Conservation (phyloP, 2,329 filamentous ascomycete species). For the Exophiala dermatitidis region DNA sequence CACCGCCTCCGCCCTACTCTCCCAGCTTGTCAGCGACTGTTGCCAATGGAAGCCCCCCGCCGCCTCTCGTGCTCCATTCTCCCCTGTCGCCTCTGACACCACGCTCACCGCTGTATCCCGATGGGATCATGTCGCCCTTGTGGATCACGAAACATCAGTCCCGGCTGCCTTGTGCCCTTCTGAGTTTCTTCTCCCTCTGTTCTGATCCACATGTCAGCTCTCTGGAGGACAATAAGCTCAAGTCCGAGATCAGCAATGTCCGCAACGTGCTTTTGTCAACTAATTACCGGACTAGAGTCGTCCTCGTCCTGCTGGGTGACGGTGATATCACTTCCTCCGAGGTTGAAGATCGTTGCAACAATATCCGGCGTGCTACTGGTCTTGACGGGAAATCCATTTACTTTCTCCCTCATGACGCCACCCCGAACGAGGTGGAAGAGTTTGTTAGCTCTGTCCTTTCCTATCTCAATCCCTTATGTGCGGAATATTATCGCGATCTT, state of each 20-base stretch:
- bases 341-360: constrained; percentile 68
- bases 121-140: constrained; percentile 71
- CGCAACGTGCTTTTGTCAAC: constrained; percentile 56
- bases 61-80: constrained; percentile 65
- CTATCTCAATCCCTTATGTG: constrained; percentile 63
- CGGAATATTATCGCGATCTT: constrained; percentile 90
- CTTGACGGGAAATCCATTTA: constrained; percentile 81
- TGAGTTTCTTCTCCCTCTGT: constrained; percentile 73
- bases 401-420: constrained; percentile 68
- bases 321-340: constrained; percentile 55
- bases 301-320: constrained; percentile 71
- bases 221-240: constrained; percentile 78
- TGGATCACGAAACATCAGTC: constrained; percentile 90
- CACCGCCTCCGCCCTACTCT: constrained; percentile 50
- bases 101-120: constrained; percentile 74
- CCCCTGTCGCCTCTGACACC: constrained; percentile 86
- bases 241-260: constrained; percentile 73
- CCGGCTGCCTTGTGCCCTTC: constrained; percentile 68
- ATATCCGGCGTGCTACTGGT: constrained; percentile 69
- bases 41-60: constrained; percentile 38
- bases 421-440: constrained; percentile 61
- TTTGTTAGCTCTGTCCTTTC: constrained; percentile 68
- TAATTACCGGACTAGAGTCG: constrained; percentile 66
- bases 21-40: constrained; percentile 44
- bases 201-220: constrained; percentile 66